phyloP scores from a whole-genome alignment of 768 basidiomycete genomes.

The Russula foetens region DNA sequence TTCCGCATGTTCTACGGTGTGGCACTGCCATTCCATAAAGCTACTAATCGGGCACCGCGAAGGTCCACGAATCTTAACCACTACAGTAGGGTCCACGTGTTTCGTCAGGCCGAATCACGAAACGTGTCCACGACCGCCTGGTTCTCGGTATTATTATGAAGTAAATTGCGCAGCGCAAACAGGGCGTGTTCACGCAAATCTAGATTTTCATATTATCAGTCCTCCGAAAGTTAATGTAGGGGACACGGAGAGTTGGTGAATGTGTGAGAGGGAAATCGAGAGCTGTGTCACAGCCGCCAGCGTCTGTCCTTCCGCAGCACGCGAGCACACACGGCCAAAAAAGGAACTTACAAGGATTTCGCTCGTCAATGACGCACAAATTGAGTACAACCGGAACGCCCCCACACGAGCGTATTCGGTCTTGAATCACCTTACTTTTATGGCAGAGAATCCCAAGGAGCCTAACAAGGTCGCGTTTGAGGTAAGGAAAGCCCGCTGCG shows the following conservation, averaged over 20 bases:
- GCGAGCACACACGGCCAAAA: neutral
- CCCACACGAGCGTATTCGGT: conserved; percentile 58
- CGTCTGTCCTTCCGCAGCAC: neutral
- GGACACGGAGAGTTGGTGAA: too few relatives aligned
- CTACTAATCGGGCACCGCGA: conserved; percentile 17
- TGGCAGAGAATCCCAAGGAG: conserved; percentile 74
- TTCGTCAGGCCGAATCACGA: conserved; percentile 53
- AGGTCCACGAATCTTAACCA: conserved; percentile 36
- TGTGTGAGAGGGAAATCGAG: too few relatives aligned
- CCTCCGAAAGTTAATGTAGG: neutral
- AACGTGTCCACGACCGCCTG: conserved; percentile 72
- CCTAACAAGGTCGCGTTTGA: conserved; percentile 88
- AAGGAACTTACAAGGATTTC: conserved; percentile 76
- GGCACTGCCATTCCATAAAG: neutral
- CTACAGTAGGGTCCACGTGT: conserved; percentile 40
- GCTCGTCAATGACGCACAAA: conserved; percentile 82
- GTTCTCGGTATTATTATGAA: conserved; percentile 70
- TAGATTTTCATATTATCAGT: conserved; percentile 26
- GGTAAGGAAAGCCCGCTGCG: conserved; percentile 61
- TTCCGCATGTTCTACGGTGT: neutral
- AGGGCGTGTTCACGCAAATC: conserved; percentile 91
- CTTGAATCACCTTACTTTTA: conserved; percentile 57
- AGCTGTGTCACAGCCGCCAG: neutral
- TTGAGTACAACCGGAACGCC: conserved; percentile 82
- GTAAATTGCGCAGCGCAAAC: conserved; percentile 70